A percentile compares a stretch with the other conserved stretches of the same genome.
phyloP scores from a whole-genome alignment of 192 early-diverging fungal species.

The Backusella luteola region DNA sequence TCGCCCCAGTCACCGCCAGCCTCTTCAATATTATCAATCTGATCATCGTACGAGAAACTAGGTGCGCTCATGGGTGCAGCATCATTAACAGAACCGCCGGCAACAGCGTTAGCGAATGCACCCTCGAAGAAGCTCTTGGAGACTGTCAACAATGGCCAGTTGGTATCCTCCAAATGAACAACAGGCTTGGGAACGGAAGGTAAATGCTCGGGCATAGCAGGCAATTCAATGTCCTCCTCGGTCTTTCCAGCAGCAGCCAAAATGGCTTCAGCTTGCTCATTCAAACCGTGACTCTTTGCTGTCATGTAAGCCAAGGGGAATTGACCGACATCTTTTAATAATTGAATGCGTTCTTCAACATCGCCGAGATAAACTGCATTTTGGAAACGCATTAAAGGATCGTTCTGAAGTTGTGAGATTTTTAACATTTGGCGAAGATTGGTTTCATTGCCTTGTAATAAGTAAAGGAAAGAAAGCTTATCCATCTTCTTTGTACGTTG shows the following conservation, averaged over 20 bases:
- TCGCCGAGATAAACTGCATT: slow-evolving; percentile 91
- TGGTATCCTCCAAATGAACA: slow-evolving; percentile 69
- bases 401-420: slow-evolving; percentile 83
- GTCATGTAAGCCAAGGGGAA: slow-evolving; percentile 89
- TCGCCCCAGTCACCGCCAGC: slow-evolving; percentile 76
- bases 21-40: slow-evolving; percentile 55
- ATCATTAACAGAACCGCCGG: background rate
- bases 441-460: slow-evolving; percentile 87
- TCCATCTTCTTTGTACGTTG: slow-evolving; percentile 92
- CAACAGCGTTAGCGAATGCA: slow-evolving; percentile 41
- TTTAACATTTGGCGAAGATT: slow-evolving; percentile 95
- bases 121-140: slow-evolving; percentile 85
- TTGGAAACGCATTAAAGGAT: slow-evolving; percentile 90
- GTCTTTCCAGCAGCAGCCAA: slow-evolving; percentile 69
- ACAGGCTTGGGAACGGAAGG: slow-evolving; percentile 72
- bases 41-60: slow-evolving; percentile 49
- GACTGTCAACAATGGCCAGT: slow-evolving; percentile 93
- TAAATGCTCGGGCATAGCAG: slow-evolving; percentile 45
- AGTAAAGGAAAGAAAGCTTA: slow-evolving; percentile 92
- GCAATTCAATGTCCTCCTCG: slow-evolving; percentile 55
- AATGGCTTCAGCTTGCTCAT: slow-evolving; percentile 83
- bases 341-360: slow-evolving; percentile 83
- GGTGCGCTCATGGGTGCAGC: slow-evolving; percentile 49
- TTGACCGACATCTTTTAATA: slow-evolving; percentile 88
- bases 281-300: slow-evolving; percentile 86